These are phyloP conservation scores for Globisporangium spiculum DNA, from an alignment of 352 stramenopile species.

Conservation along the genomic window DNA sequence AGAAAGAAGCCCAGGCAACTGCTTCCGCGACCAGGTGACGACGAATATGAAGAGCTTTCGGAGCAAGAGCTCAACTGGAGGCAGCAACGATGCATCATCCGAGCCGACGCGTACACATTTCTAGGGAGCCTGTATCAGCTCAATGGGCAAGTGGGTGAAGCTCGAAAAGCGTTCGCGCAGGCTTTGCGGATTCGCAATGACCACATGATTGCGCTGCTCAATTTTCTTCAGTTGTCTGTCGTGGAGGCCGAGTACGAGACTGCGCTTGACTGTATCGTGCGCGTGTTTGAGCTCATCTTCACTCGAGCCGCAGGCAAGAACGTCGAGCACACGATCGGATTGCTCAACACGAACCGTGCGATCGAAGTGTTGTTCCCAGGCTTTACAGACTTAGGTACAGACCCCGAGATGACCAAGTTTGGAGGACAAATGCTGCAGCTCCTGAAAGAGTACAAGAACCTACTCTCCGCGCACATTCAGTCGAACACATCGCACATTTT, in stretches of 20 bases:
- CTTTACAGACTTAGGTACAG: constrained; percentile 2
- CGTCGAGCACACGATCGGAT: neutral
- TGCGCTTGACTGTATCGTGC: constrained; percentile 32
- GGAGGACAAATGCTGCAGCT: constrained; percentile 25
- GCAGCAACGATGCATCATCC: constrained; percentile 33
- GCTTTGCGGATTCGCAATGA: constrained; percentile 35
- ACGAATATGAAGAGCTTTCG: constrained; percentile 21
- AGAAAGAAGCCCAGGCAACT: neutral
- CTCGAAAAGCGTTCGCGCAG: constrained; percentile 24
- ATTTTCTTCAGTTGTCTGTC: constrained; percentile 43
- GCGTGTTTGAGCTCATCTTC: constrained; percentile 29
- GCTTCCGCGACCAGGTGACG: neutral
- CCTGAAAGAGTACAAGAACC: constrained; percentile 36
- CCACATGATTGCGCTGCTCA: constrained; percentile 41
- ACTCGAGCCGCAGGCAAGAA: neutral
- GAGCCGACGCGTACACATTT: constrained; percentile 36
- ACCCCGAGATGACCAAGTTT: constrained; percentile 11
- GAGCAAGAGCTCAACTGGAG: constrained; percentile 22
- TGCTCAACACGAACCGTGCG: constrained; percentile 31
- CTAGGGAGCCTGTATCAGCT: constrained; percentile 38
- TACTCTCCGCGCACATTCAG: constrained; percentile 42
- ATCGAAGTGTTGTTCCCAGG: constrained; percentile 25
- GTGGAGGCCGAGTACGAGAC: constrained; percentile 35
- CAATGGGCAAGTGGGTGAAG: constrained; percentile 29
- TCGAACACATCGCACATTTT: constrained; percentile 46